Conservation (phyloP, 2,329 filamentous ascomycete species). For the Fusarium pseudoanthophilum region DNA sequence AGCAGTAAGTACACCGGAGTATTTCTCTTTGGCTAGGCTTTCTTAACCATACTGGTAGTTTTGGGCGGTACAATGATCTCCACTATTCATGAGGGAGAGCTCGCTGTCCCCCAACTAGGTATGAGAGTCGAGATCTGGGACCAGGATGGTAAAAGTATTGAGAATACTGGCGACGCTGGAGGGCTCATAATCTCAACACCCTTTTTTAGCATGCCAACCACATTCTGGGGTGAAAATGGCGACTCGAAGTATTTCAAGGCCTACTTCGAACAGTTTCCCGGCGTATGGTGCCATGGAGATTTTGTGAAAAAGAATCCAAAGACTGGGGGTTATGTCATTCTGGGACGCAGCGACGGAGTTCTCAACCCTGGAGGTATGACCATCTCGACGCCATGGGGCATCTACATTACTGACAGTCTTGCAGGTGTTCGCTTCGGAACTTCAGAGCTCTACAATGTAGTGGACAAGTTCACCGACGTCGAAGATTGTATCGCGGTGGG, state of each 20-base stretch:
- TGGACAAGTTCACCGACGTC: neutral
- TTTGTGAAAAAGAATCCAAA: neutral
- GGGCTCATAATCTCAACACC: neutral
- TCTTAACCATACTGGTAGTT: neutral
- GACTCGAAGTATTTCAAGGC: neutral
- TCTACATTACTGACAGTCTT: neutral
- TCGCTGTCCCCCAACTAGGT: neutral
- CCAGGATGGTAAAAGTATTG: neutral
- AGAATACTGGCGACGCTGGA: neutral
- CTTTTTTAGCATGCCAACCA: neutral
- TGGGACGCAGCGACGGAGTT: neutral
- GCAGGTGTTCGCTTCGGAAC: neutral
- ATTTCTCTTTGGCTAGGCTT: no score
- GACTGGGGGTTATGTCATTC: neutral
- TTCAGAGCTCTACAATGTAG: neutral
- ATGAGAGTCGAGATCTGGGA: neutral
- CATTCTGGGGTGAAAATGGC: neutral
- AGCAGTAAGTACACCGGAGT: neutral
- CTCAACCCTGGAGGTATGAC: neutral
- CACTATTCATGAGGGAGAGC: neutral
- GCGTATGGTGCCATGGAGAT: neutral
- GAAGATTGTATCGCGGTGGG: neutral
- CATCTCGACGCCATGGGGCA: neutral
- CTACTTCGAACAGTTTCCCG: neutral
- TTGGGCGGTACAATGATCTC: neutral